Conservation (phyloP, 2,329 filamentous ascomycete genomes). For the Beauveria medogensis region DNA sequence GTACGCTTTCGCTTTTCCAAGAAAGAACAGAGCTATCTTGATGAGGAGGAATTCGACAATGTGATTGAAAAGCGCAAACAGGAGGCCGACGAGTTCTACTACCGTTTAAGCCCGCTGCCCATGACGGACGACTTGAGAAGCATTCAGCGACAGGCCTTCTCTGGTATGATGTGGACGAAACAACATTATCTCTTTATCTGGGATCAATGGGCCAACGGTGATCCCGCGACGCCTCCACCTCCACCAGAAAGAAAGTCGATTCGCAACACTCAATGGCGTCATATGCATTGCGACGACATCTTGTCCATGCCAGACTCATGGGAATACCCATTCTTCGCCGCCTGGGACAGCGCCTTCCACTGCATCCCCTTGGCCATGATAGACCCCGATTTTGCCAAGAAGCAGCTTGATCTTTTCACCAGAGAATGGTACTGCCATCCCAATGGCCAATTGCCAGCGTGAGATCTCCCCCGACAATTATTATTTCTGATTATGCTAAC, state of each 20-base stretch:
- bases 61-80: slow-evolving; percentile 75
- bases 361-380: slow-evolving; percentile 96
- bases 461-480: slow-evolving; percentile 27
- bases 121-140: slow-evolving; percentile 92
- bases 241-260: slow-evolving; percentile 71
- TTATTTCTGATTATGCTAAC: slow-evolving; percentile 13
- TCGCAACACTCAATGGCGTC: slow-evolving; percentile 85
- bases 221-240: slow-evolving; percentile 80
- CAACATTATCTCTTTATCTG: slow-evolving; percentile 95
- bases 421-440: slow-evolving; percentile 99
- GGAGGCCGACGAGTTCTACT: slow-evolving; percentile 97
- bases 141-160: slow-evolving; percentile 88
- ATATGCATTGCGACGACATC: slow-evolving; percentile 91
- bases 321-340: slow-evolving; percentile 97
- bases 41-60: slow-evolving; percentile 89
- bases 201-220: slow-evolving; percentile 96
- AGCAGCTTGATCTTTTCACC: slow-evolving; percentile 91
- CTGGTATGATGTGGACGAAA: slow-evolving; percentile 98
- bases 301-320: slow-evolving; percentile 97
- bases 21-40: slow-evolving; percentile 67
- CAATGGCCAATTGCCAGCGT: slow-evolving; percentile 88
- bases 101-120: slow-evolving; percentile 81
- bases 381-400: slow-evolving; percentile 95
- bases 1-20: slow-evolving; percentile 84
- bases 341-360: slow-evolving; percentile 96